A percentile compares a stretch with the other conserved stretches of the same genome.
Conservation (phyloP, 164 flowering plant species). For the Annona squamosa region DNA sequence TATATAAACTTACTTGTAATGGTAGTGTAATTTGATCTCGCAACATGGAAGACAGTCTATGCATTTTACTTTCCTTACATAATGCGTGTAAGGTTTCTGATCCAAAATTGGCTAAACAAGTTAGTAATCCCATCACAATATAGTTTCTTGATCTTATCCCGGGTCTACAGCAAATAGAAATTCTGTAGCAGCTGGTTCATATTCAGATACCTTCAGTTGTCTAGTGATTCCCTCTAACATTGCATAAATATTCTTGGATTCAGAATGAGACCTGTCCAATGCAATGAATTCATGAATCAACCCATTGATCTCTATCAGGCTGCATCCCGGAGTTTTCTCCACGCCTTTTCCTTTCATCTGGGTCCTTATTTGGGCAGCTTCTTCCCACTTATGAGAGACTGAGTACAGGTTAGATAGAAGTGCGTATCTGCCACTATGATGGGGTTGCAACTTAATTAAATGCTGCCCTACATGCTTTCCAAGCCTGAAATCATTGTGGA, state of each 20-base stretch:
- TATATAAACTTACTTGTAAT: neutral
- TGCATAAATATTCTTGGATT: conserved; percentile 9
- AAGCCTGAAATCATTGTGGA: conserved; percentile 25
- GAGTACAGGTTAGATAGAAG: conserved; percentile 32
- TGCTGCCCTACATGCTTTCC: conserved; percentile 27
- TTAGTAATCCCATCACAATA: too few relatives aligned
- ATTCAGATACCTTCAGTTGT: conserved; percentile 9
- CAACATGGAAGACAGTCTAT: neutral
- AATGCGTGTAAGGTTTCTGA: neutral
- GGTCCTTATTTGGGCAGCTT: conserved; percentile 21
- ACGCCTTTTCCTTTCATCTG: conserved; percentile 29
- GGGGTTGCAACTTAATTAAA: conserved; percentile 23
- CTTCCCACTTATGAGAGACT: conserved; percentile 20
- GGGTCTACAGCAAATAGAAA: conserved; percentile 1
- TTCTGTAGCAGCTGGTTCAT: neutral
- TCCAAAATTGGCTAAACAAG: neutral
- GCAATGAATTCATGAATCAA: conserved; percentile 24
- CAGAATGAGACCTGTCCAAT: conserved; percentile 12
- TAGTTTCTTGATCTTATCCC: conserved; percentile 1
- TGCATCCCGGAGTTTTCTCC: conserved; percentile 26
- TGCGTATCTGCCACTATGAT: conserved; percentile 27
- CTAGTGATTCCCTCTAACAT: conserved; percentile 11
- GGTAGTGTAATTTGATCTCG: neutral
- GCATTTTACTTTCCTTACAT: too few relatives aligned
- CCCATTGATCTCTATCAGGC: conserved; percentile 28